Conservation (phyloP, 2,329 filamentous ascomycete species). For the Trichoderma oligosporum region DNA sequence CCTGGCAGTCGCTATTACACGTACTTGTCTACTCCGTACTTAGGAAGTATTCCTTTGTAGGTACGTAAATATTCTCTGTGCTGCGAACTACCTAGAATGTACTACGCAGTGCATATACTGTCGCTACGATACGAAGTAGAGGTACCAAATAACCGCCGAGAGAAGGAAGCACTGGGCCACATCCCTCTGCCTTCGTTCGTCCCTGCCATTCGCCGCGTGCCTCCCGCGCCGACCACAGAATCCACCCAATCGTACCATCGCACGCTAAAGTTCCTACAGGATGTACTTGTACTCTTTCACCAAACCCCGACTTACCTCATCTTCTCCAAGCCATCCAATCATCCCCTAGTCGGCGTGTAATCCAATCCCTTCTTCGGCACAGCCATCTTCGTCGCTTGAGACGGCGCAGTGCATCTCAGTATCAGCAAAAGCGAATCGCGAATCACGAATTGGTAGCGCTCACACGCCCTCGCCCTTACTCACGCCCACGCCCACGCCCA, state of each 20-base stretch:
- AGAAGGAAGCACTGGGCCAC: not conserved
- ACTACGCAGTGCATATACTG: too few relatives aligned
- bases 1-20: not conserved
- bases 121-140: too few relatives aligned
- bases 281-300: too few relatives aligned
- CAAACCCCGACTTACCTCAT: conserved; percentile 27
- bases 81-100: too few relatives aligned
- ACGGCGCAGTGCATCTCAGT: conserved; percentile 7
- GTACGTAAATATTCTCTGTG: too few relatives aligned
- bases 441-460: not conserved
- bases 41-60: too few relatives aligned
- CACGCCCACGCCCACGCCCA: not conserved
- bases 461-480: not conserved
- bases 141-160: conserved; percentile 4
- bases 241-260: conserved; percentile 31
- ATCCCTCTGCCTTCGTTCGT: not conserved
- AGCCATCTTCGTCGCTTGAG: not conserved
- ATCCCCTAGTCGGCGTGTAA: conserved; percentile 18
- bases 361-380: not conserved
- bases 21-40: too few relatives aligned
- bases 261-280: conserved; percentile 32
- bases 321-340: conserved; percentile 25
- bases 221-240: conserved; percentile 1
- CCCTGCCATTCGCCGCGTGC: conserved; percentile 15
- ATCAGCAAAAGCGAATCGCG: not conserved